Evolutionary conservation across 495 filamentous ascomycete species (phyloP), one percentile per base, ranked within the genome.

Genomic region (Hypomontagnella monticulosa): DNA sequence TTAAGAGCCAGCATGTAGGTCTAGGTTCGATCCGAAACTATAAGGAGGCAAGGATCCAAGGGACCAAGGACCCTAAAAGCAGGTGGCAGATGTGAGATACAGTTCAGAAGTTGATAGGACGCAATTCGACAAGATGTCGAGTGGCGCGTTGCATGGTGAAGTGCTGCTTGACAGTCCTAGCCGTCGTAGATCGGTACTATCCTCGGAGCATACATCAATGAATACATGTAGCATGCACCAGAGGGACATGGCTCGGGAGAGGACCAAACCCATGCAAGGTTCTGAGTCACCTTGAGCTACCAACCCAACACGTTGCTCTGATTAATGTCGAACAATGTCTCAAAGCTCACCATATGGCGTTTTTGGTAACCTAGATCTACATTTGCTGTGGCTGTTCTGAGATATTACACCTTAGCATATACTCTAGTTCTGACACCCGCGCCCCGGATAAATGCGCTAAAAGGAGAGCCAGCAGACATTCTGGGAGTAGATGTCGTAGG

Each of bases 11-110:
- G n/a, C 10, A 61, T 43, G 40, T 53, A 61, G 49, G 40, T 53
- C 60, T 69, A 61, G 66, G 66, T 56, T 63, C 49, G 55, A 64
- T 57, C 60, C 55, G 55, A 63, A 57, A 63, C 44, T 54, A 52
- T 43, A 56, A 60, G 43, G 57, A 56, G 60, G 56, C 6, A 27
- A 6, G 23, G 23, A 27, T 27, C 23, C 23, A 27, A 27, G 23
- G 23, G 6, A 6, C 23, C 23, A 27, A 27, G 41, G 49, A 51
- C 41, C 32, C 32, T 63, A 36, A 30, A 27, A 54, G 42, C 36
- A 15, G 27, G 30, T 6, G 32, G 46, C 10, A 38, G 61, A 52
- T n/a, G 61, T 47, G 43, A 3, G 42, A 56, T 41, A 68, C 44
- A 27, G 37, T 50, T 50, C 33, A 32, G 16, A 54, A 43, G 41